Percentiles rank a stretch among this genome's conserved stretches.
phyloP scores from a whole-genome alignment of 2,329 filamentous ascomycete genomes.

The Pyricularia sp. region DNA sequence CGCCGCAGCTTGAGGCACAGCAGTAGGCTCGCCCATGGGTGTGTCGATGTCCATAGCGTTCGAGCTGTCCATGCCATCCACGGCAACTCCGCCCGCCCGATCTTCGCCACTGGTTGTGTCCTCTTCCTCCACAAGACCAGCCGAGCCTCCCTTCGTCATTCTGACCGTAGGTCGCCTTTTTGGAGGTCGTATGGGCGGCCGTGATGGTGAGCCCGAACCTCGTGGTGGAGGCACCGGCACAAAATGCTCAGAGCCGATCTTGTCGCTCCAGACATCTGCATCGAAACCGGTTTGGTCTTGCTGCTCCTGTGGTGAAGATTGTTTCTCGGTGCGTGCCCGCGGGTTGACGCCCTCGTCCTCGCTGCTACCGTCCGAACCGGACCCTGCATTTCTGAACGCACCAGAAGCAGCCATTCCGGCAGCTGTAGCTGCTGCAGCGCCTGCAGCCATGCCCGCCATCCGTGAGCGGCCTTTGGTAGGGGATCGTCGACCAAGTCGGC shows the following conservation, averaged over 20 bases:
- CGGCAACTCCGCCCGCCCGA: conserved; percentile 20
- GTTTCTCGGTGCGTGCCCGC: neutral
- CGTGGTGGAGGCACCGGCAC: conserved; percentile 31
- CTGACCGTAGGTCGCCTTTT: conserved; percentile 54
- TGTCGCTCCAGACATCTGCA: conserved; percentile 42
- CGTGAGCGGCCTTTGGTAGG: conserved; percentile 8
- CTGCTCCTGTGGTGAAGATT: conserved; percentile 10
- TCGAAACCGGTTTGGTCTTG: conserved; percentile 29
- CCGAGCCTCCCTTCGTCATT: conserved; percentile 30
- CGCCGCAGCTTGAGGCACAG: conserved; percentile 14
- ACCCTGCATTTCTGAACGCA: neutral
- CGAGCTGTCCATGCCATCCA: conserved; percentile 31
- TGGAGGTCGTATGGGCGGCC: conserved; percentile 32
- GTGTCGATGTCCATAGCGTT: conserved; percentile 59
- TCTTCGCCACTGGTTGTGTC: conserved; percentile 32
- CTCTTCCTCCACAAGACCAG: conserved; percentile 35
- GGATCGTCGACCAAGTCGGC: conserved; percentile 30
- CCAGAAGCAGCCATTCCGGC: neutral
- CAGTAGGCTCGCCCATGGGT: conserved; percentile 23
- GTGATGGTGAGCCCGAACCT: conserved; percentile 33
- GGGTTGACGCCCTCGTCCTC: neutral
- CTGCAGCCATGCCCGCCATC: neutral
- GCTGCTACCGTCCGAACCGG: neutral
- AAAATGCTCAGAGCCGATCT: conserved; percentile 46
- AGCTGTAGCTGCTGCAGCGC: neutral